Evolutionary conservation across 805 yeast species (phyloP), one percentile per base, ranked within the genome.

Genomic region (Schizosaccharomyces pombe): DNA sequence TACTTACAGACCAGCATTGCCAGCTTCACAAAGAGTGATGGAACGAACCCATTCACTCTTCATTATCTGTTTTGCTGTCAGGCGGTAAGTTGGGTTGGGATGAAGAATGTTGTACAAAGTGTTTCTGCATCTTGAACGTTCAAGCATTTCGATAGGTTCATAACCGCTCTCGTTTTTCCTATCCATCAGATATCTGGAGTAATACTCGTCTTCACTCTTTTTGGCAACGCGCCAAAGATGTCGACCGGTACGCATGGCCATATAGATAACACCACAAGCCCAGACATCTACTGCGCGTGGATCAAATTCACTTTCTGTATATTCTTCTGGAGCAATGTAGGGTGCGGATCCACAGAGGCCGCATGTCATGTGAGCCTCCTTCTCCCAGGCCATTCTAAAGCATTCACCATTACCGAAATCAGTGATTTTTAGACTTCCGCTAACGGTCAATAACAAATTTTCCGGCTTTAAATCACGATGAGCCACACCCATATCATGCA

Each of bases 41-140:
- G 85, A 93, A 57, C 96, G 71, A 0, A 94, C 94, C 97, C 97
- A 89, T 66, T 91, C 97, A 64, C 91, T 80, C 63, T 82, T 86
- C 63, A 91, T 70, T 29, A 87, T 77, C 67, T 89, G 96, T 60
- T 77, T 77, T 12, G 93, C 93, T 28, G 83, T 87, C 59, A 91
- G 82, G 64, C 97, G 75, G 60, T 96, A 74, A 12, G 74, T 70
- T 3, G 98, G 94, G 33, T 81, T 78, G 1, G 98, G 98, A 64
- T 91, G 97, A 60, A 91, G 70, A 55, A 91, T 82, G 22, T 95
- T 84, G 65, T 89, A 89, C 56, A 91, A 82, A 43, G 89, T 97
- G 62, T 89, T 89, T 54, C 95, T 72, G 64, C 97, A 87, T 61
- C 94, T 72, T 1, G 93, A 87, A 39, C 95, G 71, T 62, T 89